Evolutionary conservation across 2,329 filamentous ascomycete species (phyloP), one percentile per base, ranked within the genome.

Genomic region (Aspergillus fumigatiaffinis): DNA sequence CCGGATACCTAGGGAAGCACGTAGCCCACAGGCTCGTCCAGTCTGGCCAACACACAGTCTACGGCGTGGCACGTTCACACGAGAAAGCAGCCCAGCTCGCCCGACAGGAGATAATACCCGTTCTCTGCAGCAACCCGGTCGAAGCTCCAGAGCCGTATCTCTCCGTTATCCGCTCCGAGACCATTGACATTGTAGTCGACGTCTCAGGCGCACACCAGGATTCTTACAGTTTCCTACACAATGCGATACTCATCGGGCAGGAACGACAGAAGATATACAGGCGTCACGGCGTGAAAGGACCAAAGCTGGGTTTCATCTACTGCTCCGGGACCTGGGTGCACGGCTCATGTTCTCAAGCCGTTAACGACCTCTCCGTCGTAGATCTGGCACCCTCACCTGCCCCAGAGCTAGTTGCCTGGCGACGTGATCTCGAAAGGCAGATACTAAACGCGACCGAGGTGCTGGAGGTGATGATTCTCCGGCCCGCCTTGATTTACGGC

Each of bases 281-380:
- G 3, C 59, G 57, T 17, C 62, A 60, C 1, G 63, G 62, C 3
- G 51, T 66, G 1, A 51, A 49, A 8, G 60, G 60, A 23, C 70
- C 68, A 14, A 78, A 77, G 57, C 56, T 77, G 2, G 75, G 71
- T 3, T 76, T 70, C 32, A 67, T 76, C 42, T 76, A 75, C 29
- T 66, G 65, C 41, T 75, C 71, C 9, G 73, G 75, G 3, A 66
- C 65, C 1, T 77, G 73, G 73, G 68, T 76, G 1, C 71, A 76
- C 53, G 74, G 74, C 2, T 72, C 68, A 1, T 64, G 63, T 4
- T 41, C 60, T 3, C 52, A 53, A 0, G 58, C 63, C 0, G 65
- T 73, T 20, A 71, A 65, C 51, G 72, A 76, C 51, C 20, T 44
- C 17, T 44, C 41, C n/a, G 17, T 21, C 3, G 41, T 21, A 8